Conservation (phyloP, 164 flowering plant species). For the Piper betle region DNA sequence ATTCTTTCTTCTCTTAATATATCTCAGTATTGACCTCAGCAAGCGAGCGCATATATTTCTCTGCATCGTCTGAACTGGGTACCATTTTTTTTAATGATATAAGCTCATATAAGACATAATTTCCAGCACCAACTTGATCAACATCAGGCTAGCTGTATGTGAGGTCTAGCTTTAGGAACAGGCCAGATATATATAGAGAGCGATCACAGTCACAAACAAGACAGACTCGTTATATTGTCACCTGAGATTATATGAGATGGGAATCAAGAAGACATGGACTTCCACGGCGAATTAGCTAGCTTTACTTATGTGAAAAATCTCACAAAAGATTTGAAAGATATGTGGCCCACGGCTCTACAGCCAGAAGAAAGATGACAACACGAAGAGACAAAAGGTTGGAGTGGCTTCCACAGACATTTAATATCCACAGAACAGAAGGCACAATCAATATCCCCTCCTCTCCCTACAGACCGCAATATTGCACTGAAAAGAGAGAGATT, state of each 20-base stretch:
- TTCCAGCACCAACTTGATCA: too few relatives aligned
- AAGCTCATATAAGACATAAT: too few relatives aligned
- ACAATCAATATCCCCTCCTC: slow-evolving; percentile 3
- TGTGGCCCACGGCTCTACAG: neutral
- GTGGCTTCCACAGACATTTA: neutral
- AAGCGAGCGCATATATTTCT: neutral
- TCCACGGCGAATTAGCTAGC: neutral
- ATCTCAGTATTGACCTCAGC: neutral
- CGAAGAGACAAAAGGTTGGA: neutral
- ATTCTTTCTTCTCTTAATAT: too few relatives aligned
- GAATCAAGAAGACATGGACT: neutral
- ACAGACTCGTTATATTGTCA: neutral
- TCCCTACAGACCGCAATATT: neutral
- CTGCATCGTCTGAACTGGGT: neutral
- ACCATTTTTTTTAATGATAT: too few relatives aligned
- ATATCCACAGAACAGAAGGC: slow-evolving; percentile 1
- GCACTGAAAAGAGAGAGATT: neutral
- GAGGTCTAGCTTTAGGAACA: too few relatives aligned
- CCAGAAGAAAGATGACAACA: neutral
- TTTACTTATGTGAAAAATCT: too few relatives aligned
- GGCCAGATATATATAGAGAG: neutral
- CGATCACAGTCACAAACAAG: neutral
- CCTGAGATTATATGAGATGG: neutral
- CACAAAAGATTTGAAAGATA: neutral
- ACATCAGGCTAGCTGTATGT: too few relatives aligned